Evolutionary conservation across 2,329 filamentous ascomycete species (phyloP).

Genomic region (Ceratocystiopsis brevicomis): DNA sequence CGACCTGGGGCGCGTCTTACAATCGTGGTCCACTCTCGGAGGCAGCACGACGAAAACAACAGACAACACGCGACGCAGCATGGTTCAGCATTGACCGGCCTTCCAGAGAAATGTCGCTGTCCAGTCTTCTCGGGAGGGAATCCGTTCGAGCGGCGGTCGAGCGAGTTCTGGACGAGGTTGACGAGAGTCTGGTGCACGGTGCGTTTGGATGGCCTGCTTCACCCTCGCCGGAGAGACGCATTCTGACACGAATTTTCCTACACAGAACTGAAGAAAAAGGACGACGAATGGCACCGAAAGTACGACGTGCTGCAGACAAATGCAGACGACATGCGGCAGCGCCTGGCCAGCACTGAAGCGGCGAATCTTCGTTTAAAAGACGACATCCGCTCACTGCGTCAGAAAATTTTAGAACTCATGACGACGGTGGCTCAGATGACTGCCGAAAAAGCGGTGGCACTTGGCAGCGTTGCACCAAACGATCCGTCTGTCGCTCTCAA

Average conservation of each 20-base stretch:
- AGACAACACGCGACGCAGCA: too few species aligned
- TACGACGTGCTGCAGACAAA: background rate
- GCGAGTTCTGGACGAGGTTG: constrained; percentile 22
- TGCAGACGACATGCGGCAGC: constrained; percentile 7
- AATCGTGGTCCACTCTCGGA: too few species aligned
- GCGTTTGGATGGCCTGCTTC: background rate
- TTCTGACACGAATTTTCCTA: background rate
- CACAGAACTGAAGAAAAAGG: background rate
- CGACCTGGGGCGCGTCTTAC: too few species aligned
- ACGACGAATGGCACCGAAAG: background rate
- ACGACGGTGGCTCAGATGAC: too few species aligned
- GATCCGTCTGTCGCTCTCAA: background rate
- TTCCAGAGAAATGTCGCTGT: background rate
- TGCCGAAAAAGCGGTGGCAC: too few species aligned
- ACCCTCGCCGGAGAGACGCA: too few species aligned
- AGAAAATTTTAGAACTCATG: too few species aligned
- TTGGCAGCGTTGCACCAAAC: too few species aligned
- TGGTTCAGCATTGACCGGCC: too few species aligned
- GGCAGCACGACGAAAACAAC: too few species aligned
- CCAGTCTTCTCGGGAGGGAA: constrained; percentile 6
- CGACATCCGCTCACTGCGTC: too few species aligned
- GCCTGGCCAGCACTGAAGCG: constrained; percentile 11
- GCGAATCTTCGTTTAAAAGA: too few species aligned
- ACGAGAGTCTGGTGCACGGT: constrained; percentile 9
- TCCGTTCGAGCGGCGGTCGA: constrained; percentile 22